These are phyloP conservation scores for Mycocentrospora acerina DNA, from an alignment of 2,329 filamentous ascomycete genomes.

Conservation along the genomic window DNA sequence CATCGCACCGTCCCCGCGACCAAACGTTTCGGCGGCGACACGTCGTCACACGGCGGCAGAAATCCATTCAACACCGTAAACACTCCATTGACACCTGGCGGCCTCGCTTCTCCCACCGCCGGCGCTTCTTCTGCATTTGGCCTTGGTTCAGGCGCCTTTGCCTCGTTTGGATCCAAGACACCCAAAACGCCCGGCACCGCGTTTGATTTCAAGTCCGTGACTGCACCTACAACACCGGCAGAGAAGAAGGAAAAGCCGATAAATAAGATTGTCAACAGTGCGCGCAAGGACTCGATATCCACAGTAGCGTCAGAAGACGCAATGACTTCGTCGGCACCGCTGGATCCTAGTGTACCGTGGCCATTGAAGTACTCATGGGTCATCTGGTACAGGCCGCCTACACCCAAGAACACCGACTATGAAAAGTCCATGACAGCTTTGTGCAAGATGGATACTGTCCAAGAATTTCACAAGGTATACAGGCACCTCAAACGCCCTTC, in stretches of 20 bases:
- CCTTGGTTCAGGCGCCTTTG: constrained; percentile 91
- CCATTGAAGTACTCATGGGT: constrained; percentile 86
- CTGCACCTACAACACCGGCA: constrained; percentile 56
- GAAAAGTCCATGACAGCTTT: constrained; percentile 93
- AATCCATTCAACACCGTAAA: constrained; percentile 75
- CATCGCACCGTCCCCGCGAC: constrained; percentile 65
- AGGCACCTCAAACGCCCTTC: constrained; percentile 88
- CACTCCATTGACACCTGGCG: constrained; percentile 66
- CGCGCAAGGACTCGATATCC: constrained; percentile 38
- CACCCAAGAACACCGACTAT: constrained; percentile 96
- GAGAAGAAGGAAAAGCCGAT: constrained; percentile 59
- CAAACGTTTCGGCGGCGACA: constrained; percentile 74
- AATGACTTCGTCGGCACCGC: constrained; percentile 44
- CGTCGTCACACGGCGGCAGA: constrained; percentile 70
- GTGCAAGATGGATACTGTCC: constrained; percentile 76
- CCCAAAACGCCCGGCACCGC: constrained; percentile 81
- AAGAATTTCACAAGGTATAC: constrained; percentile 91
- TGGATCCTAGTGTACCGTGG: constrained; percentile 42
- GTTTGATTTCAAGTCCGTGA: constrained; percentile 66
- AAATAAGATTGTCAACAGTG: constrained; percentile 35
- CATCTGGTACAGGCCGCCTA: constrained; percentile 95
- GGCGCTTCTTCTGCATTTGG: constrained; percentile 87
- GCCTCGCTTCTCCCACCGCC: constrained; percentile 71
- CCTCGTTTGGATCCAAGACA: constrained; percentile 88
- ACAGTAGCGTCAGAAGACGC: constrained; percentile 30